Base-by-base conservation (phyloP, 352 stramenopile species). In the Globisporangium cystogenes region DNA sequence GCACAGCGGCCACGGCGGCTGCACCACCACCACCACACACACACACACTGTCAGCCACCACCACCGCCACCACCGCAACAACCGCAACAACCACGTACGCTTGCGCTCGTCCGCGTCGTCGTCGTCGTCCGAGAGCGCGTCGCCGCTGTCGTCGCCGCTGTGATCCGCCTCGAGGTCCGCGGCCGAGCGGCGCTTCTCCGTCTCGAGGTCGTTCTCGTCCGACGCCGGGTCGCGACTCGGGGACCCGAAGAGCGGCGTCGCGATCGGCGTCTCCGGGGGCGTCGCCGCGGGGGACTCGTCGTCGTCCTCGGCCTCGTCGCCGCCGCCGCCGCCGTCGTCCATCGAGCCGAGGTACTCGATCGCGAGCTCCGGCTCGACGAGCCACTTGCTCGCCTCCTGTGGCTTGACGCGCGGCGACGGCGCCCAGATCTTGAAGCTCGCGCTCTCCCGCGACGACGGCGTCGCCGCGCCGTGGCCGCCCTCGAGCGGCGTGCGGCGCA, bases 281-380 rank as follows among this genome's bases (percentile, higher is more conserved):
- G 78, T 88, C 8, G 73, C 73, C 49, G 59, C 80, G 7, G 77
- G 74, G 29, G 76, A 89, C 31, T 90, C 76, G 2, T 92, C 82
- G 16, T 89, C 76, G 10, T 89, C 76, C 21, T 87, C 75, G 3
- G 87, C 76, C 7, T 89, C 79, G 7, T 82, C 68, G 18, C 59
- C 72, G 42, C 42, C 54, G 42, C 42, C 54, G 2, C 64, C 63
- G 20, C 88, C 76, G 12, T 92, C 84, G 36, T 91, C 80, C 50
- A 95, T 80, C 11, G 80, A 90, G 7, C 84, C 84, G 4, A 95
- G 60, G 44, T 92, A 93, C 60, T 86, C 72, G 36, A 95, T 85
- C 26, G 66, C 57, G n/a, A 95, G 68, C 44, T 78, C 67, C 1
- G 84, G 84, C 27, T 93, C 80, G 48, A 92, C 70, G 7, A 95